Evolutionary conservation across 2,329 filamentous ascomycete genomes (phyloP), one percentile per base, ranked within the genome.

Genomic region (Ascochyta lentis): DNA sequence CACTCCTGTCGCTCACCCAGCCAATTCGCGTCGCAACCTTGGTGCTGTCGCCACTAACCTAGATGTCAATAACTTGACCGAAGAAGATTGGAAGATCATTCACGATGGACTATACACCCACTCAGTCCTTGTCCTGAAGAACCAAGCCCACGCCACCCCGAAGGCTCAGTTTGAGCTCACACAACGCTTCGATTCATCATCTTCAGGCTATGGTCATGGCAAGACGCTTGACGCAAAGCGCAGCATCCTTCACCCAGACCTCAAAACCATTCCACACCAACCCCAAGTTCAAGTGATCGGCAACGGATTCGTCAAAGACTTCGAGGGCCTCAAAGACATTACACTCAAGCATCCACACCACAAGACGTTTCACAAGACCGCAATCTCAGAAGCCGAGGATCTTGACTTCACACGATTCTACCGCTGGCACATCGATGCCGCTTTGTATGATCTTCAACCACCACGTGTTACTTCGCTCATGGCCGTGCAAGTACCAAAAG

Each of bases 281-380:
- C 89, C 90, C 0, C 89, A 93, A 71, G 88, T 91, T 1, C 90
- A 93, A 68, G 86, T 92, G 50, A 92, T 93, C 58, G 90, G 90
- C 37, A 91, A 93, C 67, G 90, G 90, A 5, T 82, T 84, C 42
- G 82, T 93, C 1, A 72, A 82, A 1, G 82, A 84, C 29, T 92
- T 91, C 65, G 89, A 92, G 70, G 90, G 89, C 0, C 78, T 93
- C 9, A 76, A 82, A 62, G 80, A 92, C 69, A 83, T 92, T 59
- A 84, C 79, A 31, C 82, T 93, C 29, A 84, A 84, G 52, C 90
- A 93, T 68, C 90, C 90, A 6, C 90, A 93, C 68, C 90, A 93
- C 78, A 83, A 83, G 54, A 91, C 87, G 1, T 93, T 93, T 76
- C 90, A 93, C 74, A 83, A 84, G 48, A 84, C 85, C 5, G 70